These are phyloP conservation scores for Quercus robur DNA, from an alignment of 306 rosid genomes.

Conservation along the genomic window DNA sequence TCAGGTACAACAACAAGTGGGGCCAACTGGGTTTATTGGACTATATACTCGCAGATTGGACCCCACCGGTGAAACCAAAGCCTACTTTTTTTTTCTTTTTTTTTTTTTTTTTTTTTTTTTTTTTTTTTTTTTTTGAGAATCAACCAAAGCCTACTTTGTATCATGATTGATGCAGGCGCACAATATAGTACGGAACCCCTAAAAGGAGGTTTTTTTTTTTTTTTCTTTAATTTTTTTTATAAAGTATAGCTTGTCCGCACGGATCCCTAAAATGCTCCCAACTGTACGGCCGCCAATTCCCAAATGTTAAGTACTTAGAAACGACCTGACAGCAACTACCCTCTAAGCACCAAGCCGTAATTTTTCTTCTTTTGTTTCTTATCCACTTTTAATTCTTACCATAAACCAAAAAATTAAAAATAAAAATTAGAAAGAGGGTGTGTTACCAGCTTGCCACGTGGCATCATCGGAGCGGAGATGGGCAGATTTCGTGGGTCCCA, in stretches of 20 bases:
- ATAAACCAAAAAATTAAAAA: neutral
- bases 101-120: too few relatives aligned
- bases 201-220: neutral
- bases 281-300: constrained; percentile 23
- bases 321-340: constrained; percentile 16
- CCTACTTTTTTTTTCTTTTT: neutral
- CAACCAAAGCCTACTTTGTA: neutral
- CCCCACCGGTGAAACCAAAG: neutral
- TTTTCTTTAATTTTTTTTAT: rapidly evolving
- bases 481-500: constrained; percentile 1
- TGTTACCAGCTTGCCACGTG: neutral
- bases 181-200: neutral
- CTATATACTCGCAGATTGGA: neutral
- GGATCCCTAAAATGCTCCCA: constrained; percentile 26
- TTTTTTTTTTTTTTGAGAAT: too few relatives aligned
- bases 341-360: neutral
- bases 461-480: neutral
- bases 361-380: neutral
- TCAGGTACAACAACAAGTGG: neutral
- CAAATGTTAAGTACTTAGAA: neutral
- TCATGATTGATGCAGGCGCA: constrained; percentile 20
- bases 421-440: neutral
- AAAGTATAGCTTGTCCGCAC: neutral
- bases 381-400: neutral
- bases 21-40: too few relatives aligned